These are phyloP conservation scores for Nepenthes alata DNA, from an alignment of 179 eudicot species.

Conservation along the genomic window DNA sequence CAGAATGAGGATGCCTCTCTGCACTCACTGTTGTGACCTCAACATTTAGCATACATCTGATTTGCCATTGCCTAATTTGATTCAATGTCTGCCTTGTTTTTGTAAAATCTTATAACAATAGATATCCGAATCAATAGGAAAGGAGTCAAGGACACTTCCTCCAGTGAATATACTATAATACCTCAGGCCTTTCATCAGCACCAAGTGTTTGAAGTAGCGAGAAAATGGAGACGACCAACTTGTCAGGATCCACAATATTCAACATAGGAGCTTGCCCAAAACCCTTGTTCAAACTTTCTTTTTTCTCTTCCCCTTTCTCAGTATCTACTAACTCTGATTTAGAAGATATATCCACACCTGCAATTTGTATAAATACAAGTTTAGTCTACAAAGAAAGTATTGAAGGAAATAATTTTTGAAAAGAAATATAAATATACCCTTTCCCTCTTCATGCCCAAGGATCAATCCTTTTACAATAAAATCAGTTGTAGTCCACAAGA, in stretches of 20 bases:
- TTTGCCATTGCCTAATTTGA: neutral
- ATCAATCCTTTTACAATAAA: slow-evolving; percentile 72
- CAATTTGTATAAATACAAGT: slow-evolving; percentile 5
- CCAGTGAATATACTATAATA: slow-evolving; percentile 10
- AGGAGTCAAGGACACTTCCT: neutral
- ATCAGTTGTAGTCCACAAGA: slow-evolving; percentile 94
- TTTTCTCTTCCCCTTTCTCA: slow-evolving; percentile 29
- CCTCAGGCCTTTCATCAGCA: slow-evolving; percentile 99
- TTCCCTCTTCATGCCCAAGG: slow-evolving; percentile 27
- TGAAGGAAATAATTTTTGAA: neutral
- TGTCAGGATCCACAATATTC: slow-evolving; percentile 51
- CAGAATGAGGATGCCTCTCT: too few species aligned
- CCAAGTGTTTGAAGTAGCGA: slow-evolving; percentile 84
- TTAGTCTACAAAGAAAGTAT: neutral
- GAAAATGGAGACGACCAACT: slow-evolving; percentile 64
- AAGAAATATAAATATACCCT: slow-evolving; percentile 11
- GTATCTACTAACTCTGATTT: slow-evolving; percentile 21
- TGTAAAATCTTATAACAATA: neutral
- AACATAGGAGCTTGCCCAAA: slow-evolving; percentile 27
- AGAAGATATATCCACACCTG: slow-evolving; percentile 15
- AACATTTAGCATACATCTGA: neutral
- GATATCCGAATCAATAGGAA: neutral
- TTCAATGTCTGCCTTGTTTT: neutral
- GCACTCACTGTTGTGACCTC: too few species aligned
- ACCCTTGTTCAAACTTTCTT: slow-evolving; percentile 16